These are phyloP conservation scores for Salinomyces thailandicus DNA, from an alignment of 2,329 filamentous ascomycete genomes.

Conservation along the genomic window DNA sequence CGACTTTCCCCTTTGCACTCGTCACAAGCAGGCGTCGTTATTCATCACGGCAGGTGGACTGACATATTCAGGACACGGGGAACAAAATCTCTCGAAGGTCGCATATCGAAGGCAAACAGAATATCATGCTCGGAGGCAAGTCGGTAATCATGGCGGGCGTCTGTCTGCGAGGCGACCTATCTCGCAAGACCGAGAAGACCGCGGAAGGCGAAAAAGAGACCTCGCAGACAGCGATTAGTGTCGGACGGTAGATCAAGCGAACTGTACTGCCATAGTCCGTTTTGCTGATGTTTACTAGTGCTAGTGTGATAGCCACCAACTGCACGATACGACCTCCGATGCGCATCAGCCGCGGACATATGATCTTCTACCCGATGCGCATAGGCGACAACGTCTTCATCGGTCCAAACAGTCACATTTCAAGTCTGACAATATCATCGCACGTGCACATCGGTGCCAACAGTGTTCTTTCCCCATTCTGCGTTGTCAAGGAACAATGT, in stretches of 20 bases:
- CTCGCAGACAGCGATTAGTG: slow-evolving; percentile 57
- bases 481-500: slow-evolving; percentile 88
- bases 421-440: slow-evolving; percentile 71
- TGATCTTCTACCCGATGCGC: slow-evolving; percentile 79
- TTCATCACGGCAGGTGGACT: no score
- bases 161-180: slow-evolving; percentile 83
- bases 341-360: slow-evolving; percentile 62
- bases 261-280: not conserved
- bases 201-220: slow-evolving; percentile 22
- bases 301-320: slow-evolving; percentile 75
- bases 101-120: slow-evolving; percentile 85
- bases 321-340: slow-evolving; percentile 74
- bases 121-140: slow-evolving; percentile 91
- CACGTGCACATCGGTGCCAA: slow-evolving; percentile 77
- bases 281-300: no score
- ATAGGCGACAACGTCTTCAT: slow-evolving; percentile 93
- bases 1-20: no score
- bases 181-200: slow-evolving; percentile 30
- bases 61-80: slow-evolving; percentile 92
- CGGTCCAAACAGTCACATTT: slow-evolving; percentile 56
- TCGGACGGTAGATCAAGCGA: slow-evolving; percentile 43
- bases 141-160: slow-evolving; percentile 93
- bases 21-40: no score
- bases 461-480: slow-evolving; percentile 72
- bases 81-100: slow-evolving; percentile 96